Evolutionary conservation across 1,139 yeast species (phyloP).

Genomic region (Candida neerlandica): DNA sequence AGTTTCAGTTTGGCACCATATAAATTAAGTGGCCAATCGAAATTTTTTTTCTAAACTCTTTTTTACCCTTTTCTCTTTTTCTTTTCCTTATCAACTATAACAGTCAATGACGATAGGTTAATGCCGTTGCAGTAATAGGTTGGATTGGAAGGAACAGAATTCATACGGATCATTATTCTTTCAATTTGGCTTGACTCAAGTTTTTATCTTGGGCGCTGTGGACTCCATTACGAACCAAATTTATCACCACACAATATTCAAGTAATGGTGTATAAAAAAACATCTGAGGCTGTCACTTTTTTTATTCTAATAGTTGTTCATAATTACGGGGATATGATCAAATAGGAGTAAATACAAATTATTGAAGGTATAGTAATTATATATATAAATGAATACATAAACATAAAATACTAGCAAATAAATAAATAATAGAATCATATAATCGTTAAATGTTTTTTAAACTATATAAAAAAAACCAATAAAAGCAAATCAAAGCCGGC

Average conservation of each 20-base stretch:
- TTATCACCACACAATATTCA: conserved; percentile 30
- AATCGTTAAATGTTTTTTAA: neutral
- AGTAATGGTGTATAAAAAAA: conserved; percentile 25
- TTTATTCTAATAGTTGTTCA: neutral
- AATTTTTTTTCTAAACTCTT: conserved; percentile 7
- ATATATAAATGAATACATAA: conserved; percentile 2
- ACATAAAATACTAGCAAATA: conserved; percentile 1
- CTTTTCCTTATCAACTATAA: conserved; percentile 56
- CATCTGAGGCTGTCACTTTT: conserved; percentile 33
- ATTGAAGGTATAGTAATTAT: neutral
- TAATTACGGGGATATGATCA: too few species aligned
- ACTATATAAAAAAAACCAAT: neutral
- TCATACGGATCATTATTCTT: conserved; percentile 7
- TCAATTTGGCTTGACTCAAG: conserved; percentile 19
- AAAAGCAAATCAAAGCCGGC: neutral
- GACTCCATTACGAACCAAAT: conserved; percentile 31
- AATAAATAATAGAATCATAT: conserved; percentile 5
- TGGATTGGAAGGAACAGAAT: conserved; percentile 3
- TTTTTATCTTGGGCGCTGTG: conserved; percentile 32
- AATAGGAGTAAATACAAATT: neutral
- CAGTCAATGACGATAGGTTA: conserved; percentile 67
- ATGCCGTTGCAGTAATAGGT: conserved; percentile 46
- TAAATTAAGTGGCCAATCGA: conserved; percentile 1
- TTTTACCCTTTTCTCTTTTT: conserved; percentile 11
- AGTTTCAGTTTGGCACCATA: neutral